Percentiles rank a stretch among this genome's conserved stretches.
These are phyloP conservation scores for Ustilago bromivora DNA, from an alignment of 1,284 basidiomycete species.

Conservation along the genomic window DNA sequence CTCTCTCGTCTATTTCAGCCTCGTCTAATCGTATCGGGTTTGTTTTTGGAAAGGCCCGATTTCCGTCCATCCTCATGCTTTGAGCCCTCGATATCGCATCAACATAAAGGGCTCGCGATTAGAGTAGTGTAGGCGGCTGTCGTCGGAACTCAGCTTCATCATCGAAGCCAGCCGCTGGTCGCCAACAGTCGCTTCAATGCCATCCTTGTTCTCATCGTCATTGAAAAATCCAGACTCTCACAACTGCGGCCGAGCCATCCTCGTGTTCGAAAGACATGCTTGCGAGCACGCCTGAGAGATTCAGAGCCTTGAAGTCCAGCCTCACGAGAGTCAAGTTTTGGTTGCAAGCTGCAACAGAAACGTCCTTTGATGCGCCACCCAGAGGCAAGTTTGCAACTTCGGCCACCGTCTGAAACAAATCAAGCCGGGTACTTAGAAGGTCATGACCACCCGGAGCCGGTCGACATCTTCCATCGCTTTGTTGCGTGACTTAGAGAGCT, in stretches of 20 bases:
- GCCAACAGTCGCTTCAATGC: background rate
- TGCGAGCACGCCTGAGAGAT: background rate
- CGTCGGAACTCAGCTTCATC: background rate
- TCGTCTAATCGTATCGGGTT: background rate
- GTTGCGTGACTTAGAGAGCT: background rate
- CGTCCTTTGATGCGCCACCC: background rate
- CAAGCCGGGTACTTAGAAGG: background rate
- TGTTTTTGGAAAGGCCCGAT: background rate
- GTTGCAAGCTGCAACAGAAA: background rate
- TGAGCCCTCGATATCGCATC: background rate
- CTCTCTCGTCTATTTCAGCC: background rate
- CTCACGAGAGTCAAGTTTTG: background rate
- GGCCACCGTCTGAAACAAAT: conserved; percentile 1
- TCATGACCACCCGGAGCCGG: background rate
- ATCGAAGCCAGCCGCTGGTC: background rate
- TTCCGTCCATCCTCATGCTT: background rate
- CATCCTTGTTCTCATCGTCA: background rate
- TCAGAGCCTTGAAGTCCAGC: background rate
- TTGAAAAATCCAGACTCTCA: no score
- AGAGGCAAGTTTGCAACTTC: background rate
- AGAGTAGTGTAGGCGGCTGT: background rate
- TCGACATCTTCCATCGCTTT: background rate
- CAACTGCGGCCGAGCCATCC: no score
- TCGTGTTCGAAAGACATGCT: no score
- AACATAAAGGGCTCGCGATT: background rate